phyloP scores from a whole-genome alignment of 2,329 filamentous ascomycete genomes.

The Fusarium heterosporum region DNA sequence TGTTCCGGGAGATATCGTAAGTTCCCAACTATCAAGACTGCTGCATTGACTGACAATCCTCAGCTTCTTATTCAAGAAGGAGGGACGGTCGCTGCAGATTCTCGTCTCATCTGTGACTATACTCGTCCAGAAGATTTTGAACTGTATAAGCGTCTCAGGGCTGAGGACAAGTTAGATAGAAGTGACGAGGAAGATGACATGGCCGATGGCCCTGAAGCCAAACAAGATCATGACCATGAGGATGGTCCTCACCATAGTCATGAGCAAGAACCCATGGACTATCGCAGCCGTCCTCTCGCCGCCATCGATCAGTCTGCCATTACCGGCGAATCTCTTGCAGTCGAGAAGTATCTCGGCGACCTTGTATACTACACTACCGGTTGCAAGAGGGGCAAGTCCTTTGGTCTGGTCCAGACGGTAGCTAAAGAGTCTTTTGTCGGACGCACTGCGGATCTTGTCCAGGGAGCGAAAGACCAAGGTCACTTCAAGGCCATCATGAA shows the following conservation, averaged over 20 bases:
- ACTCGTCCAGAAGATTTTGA: constrained; percentile 33
- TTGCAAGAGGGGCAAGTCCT: constrained; percentile 30
- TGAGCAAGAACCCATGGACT: constrained; percentile 2
- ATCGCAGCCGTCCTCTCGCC: constrained; percentile 23
- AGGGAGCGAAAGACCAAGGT: constrained; percentile 34
- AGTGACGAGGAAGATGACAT: constrained; percentile 32
- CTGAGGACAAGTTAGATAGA: constrained; percentile 29
- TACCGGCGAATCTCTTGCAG: constrained; percentile 28
- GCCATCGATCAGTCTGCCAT: constrained; percentile 35
- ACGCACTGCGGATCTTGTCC: constrained; percentile 29
- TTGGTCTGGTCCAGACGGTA: constrained; percentile 12
- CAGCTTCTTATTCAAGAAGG: constrained; percentile 34
- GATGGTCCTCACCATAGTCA: background rate
- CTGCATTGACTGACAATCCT: background rate
- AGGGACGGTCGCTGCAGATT: constrained; percentile 29
- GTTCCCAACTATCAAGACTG: background rate
- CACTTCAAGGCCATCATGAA: constrained; percentile 38
- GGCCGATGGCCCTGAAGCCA: constrained; percentile 3
- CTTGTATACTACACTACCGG: constrained; percentile 36
- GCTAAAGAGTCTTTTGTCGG: constrained; percentile 32
- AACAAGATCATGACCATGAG: background rate
- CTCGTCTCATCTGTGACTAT: constrained; percentile 29
- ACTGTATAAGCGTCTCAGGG: constrained; percentile 27
- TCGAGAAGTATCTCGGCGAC: constrained; percentile 28
- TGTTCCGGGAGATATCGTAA: constrained; percentile 27